A percentile compares a stretch with the other conserved stretches of the same genome.
Conservation (phyloP, 2,329 filamentous ascomycete genomes). For the Aplosporella prunicola region DNA sequence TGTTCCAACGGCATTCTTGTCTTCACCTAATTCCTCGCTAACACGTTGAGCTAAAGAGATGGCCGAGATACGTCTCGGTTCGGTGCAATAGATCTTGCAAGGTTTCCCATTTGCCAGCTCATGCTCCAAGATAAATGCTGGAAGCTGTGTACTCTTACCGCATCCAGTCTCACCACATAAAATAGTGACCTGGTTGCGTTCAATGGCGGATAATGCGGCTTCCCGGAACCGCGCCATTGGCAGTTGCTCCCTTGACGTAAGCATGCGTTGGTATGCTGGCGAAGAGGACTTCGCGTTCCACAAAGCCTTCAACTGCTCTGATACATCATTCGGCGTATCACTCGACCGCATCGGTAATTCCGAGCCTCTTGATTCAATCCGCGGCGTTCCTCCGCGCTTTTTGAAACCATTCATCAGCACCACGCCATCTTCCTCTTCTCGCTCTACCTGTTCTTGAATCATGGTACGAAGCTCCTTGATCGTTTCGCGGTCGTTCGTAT, state of each 20-base stretch:
- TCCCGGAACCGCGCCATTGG: constrained; percentile 83
- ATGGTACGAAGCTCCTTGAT: constrained; percentile 61
- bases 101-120: constrained; percentile 68
- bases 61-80: constrained; percentile 90
- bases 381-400: constrained; percentile 26
- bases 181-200: constrained; percentile 76
- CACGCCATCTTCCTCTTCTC: constrained; percentile 42
- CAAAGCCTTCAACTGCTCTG: constrained; percentile 38
- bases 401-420: constrained; percentile 69
- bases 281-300: constrained; percentile 45
- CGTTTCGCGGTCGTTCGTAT: constrained; percentile 58
- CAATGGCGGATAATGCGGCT: constrained; percentile 67
- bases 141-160: constrained; percentile 97
- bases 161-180: constrained; percentile 95
- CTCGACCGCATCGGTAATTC: constrained; percentile 5
- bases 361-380: constrained; percentile 12
- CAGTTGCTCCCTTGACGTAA: constrained; percentile 64
- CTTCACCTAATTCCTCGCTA: constrained; percentile 88
- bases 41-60: constrained; percentile 89
- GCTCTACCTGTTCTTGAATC: constrained; percentile 57
- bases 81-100: constrained; percentile 92
- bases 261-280: constrained; percentile 64
- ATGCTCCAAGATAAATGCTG: constrained; percentile 83
- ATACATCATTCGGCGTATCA: constrained; percentile 16
- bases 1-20: constrained; percentile 71